Base-by-base conservation (phyloP, 805 yeast species). In the Wickerhamomyces chaumierensis region DNA sequence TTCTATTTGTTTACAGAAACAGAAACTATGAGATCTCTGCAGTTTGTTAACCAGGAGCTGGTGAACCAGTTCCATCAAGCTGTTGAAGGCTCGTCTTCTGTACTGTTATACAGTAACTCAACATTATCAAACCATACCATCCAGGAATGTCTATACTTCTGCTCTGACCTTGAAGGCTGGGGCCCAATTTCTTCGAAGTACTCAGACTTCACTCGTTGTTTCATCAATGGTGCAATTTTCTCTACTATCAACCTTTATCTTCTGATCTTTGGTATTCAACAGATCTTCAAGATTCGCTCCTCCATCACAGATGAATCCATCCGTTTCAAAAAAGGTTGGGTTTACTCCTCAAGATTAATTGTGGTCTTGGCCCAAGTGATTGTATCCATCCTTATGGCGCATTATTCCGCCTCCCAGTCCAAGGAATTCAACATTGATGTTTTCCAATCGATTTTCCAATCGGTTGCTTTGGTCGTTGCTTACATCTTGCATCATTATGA, bases 401-500 rank as follows among this genome's bases (percentile, higher is more conserved):
- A 52, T 13, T 36, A 38, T 23, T 40, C 52, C 9, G 46, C n/a
- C 45, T 39, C 7, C 49, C 48, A 41, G 12, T 28, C 23, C 19
- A 36, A 56, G 47, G 37, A 44, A 45, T 35, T 29, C 12, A 44
- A 53, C 20, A 51, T 61, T 33, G 51, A 60, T 46, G 43, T 57
- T 25, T 40, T 66, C 33, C 64, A 69, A 17, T 55, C 73, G 4
- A 48, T 63, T 17, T 32, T 62, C 14, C 57, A 68, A 36, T 43
- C 66, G 0, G 42, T 61, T 3, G 74, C 78, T 1, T 54, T 74
- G 13, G 36, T 68, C 3, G 70, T 81, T 5, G 81, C 76, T 0
- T 54, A 71, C 15, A 58, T 62, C 3, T 58, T 86, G 28, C 81
- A 85, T 41, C 81, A 76, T 58, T 55, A 81, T 42, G 96, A 90